These are phyloP conservation scores for Neocucurbitaria cava DNA, from an alignment of 2,329 filamentous ascomycete species.

Conservation along the genomic window DNA sequence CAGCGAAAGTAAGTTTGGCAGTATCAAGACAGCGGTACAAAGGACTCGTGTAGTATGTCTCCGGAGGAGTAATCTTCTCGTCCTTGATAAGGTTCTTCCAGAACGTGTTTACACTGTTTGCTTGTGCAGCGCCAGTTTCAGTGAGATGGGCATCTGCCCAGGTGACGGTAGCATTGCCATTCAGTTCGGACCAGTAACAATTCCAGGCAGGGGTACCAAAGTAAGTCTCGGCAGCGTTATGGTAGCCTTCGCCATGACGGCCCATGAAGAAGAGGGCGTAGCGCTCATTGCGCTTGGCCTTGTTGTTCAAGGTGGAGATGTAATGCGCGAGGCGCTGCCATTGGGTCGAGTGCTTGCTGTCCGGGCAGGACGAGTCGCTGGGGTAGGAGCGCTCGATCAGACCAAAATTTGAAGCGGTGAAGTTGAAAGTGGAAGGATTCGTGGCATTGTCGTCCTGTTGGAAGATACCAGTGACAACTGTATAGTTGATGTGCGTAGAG, in stretches of 20 bases:
- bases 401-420: slow-evolving; percentile 64
- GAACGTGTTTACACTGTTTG: slow-evolving; percentile 64
- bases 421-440: slow-evolving; percentile 60
- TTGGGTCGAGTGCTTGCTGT: slow-evolving; percentile 58
- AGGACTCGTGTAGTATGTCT: slow-evolving; percentile 71
- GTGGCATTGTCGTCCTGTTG: slow-evolving; percentile 68
- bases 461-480: slow-evolving; percentile 68
- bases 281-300: slow-evolving; percentile 53
- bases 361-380: slow-evolving; percentile 54
- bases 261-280: slow-evolving; percentile 74
- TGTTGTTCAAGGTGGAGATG: slow-evolving; percentile 62
- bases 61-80: slow-evolving; percentile 65
- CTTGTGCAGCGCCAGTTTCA: slow-evolving; percentile 62
- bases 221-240: slow-evolving; percentile 70
- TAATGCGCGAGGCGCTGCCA: slow-evolving; percentile 71
- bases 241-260: slow-evolving; percentile 72
- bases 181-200: slow-evolving; percentile 70
- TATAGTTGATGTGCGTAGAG: slow-evolving; percentile 62
- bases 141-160: slow-evolving; percentile 73
- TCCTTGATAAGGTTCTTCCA: slow-evolving; percentile 60
- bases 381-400: slow-evolving; percentile 69
- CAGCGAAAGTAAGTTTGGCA: slow-evolving; percentile 66
- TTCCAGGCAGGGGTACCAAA: slow-evolving; percentile 76
- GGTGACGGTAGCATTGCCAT: slow-evolving; percentile 67
- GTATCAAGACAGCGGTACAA: slow-evolving; percentile 69